Evolutionary conservation across 228 moss, liverwort and hornwort genomes (phyloP), one percentile per base, ranked within the genome.

Genomic region (Sphagnum fallax): DNA sequence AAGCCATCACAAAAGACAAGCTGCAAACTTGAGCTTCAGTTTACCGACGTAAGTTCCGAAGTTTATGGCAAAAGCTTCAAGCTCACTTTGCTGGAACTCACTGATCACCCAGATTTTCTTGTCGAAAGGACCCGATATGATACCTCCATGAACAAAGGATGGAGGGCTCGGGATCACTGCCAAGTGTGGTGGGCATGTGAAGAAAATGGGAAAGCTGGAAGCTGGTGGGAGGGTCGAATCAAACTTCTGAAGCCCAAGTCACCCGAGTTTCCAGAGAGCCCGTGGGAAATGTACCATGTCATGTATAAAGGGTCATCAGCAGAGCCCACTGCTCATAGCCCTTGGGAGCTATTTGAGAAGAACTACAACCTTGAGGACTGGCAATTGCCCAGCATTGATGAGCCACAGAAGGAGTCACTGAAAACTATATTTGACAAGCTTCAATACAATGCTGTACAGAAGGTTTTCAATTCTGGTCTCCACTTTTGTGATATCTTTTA

Each of bases 171-270:
- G 75, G 98, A 98, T 67, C 93, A 90, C 73, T 94, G 98, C 76
- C 89, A 89, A 73, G 98, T 98, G 32, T 98, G 98, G 98, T 98
- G 98, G 98, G 84, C 79, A 51, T 81, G 87, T 72, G 86, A 85
- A 49, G 85, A 80, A 5, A 82, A 77, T 57, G 89, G 82, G 68
- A 82, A 77, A 60, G 88, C 80, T 68, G 93, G 91, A 49, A 71
- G 76, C 51, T 98, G 98, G 98, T 98, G 98, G 98, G 91, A 90
- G 64, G 98, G 98, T 60, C 87, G 98, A 62, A 87, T 98, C 65
- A 80, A 84, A 53, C 74, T 75, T 12, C 70, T 84, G 18, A 81
- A 85, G 75, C 71, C 74, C 5, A 98, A 84, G 78, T 98, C 94
- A 8, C 59, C 82, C 8, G 83, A 85, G 47, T 94, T 86, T 71